Conservation (phyloP, 495 filamentous ascomycete genomes). For the Aspergillus heteromorphus region DNA sequence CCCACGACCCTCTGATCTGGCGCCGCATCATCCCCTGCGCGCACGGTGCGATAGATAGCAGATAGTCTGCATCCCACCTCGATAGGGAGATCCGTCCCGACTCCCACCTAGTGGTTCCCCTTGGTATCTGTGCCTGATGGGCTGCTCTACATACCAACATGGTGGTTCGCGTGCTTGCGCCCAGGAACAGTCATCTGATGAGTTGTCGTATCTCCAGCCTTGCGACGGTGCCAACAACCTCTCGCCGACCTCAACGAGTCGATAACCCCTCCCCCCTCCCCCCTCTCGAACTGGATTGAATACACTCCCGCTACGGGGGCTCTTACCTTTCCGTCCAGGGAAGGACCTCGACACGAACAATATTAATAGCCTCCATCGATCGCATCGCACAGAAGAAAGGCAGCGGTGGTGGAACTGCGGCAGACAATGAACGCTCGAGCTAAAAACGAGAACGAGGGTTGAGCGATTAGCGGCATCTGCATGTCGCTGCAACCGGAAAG, state of each 20-base stretch:
- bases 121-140: neutral
- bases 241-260: neutral
- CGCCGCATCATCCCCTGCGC: neutral
- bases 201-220: neutral
- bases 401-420: neutral
- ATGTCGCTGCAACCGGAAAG: constrained; percentile 2
- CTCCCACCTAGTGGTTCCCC: neutral
- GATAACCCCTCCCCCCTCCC: neutral
- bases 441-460: neutral
- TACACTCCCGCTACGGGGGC: no score
- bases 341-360: neutral
- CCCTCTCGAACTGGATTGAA: neutral
- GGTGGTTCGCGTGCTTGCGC: neutral
- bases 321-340: neutral
- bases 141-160: no score
- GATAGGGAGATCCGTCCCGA: neutral
- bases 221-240: neutral
- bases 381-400: no score
- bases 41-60: neutral
- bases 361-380: neutral
- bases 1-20: neutral
- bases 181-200: neutral
- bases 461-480: neutral
- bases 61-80: neutral
- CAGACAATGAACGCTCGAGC: neutral